Conservation (phyloP, 306 rosid genomes). For the Castanea crenata region DNA sequence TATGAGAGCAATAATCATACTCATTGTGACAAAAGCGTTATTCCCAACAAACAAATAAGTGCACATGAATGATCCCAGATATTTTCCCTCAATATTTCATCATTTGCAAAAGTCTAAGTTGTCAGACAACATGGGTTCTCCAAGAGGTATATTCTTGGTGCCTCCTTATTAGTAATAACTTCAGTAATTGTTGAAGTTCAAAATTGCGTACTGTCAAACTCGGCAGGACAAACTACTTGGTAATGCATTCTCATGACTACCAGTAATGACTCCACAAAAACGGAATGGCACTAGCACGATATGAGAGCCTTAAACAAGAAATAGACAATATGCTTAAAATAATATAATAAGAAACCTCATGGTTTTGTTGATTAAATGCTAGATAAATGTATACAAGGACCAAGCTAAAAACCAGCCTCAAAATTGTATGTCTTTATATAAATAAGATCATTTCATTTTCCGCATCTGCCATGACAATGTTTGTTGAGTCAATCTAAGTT, state of each 20-base stretch:
- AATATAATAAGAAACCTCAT: neutral
- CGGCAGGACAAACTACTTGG: neutral
- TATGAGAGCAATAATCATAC: no score
- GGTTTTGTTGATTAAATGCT: neutral
- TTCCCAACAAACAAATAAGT: neutral
- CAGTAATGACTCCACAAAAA: neutral
- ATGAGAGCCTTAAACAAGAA: neutral
- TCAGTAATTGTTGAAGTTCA: neutral
- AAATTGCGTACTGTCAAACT: neutral
- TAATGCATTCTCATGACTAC: neutral
- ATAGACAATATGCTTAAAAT: neutral
- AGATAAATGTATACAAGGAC: neutral
- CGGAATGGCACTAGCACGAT: neutral
- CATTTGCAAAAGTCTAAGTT: no score
- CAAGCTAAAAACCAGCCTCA: neutral
- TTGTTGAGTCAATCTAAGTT: constrained; percentile 64
- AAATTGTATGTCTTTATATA: neutral
- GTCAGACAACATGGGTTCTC: no score
- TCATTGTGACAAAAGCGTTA: neutral
- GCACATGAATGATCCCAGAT: no score
- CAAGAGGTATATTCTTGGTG: no score
- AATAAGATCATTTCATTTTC: constrained; percentile 50
- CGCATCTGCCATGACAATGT: constrained; percentile 89
- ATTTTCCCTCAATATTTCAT: no score
- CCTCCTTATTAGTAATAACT: neutral